Conservation (phyloP, 1,284 basidiomycete species). For the Leucoagaricus sp. region DNA sequence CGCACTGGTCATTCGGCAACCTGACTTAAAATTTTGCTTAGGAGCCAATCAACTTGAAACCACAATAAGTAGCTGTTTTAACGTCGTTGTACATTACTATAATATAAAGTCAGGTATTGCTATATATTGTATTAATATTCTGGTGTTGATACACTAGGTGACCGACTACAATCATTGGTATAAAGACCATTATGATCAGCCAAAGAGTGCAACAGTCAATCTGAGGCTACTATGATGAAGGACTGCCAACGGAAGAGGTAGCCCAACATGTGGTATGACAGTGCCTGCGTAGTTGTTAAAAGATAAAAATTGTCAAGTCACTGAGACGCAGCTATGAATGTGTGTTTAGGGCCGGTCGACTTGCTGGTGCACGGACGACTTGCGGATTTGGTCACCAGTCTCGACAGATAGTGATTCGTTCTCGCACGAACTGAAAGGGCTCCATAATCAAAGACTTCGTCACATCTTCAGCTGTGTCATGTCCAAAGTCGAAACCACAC, state of each 20-base stretch:
- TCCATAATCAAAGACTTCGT: background rate
- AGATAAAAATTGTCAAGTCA: constrained; percentile 41
- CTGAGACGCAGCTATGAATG: constrained; percentile 18
- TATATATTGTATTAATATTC: background rate
- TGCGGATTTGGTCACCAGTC: background rate
- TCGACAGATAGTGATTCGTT: background rate
- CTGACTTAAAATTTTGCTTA: background rate
- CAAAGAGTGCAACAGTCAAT: constrained; percentile 59
- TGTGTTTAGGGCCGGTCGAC: constrained; percentile 45
- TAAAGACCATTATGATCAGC: constrained; percentile 49
- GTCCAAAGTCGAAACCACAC: constrained; percentile 35
- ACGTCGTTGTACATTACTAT: too few species aligned
- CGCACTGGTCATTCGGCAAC: background rate
- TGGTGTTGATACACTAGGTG: constrained; percentile 65
- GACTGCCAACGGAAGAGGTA: constrained; percentile 41
- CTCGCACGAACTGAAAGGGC: background rate
- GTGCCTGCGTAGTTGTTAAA: constrained; percentile 65
- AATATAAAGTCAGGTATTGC: background rate
- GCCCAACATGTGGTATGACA: constrained; percentile 58
- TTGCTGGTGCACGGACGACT: background rate
- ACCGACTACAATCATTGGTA: constrained; percentile 49
- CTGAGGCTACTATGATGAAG: constrained; percentile 62
- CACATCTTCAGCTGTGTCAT: constrained; percentile 19
- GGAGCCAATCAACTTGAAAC: background rate
- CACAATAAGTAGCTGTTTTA: too few species aligned